These are phyloP conservation scores for Bruguiera hainesii DNA, from an alignment of 441 rosid genomes.

Conservation along the genomic window DNA sequence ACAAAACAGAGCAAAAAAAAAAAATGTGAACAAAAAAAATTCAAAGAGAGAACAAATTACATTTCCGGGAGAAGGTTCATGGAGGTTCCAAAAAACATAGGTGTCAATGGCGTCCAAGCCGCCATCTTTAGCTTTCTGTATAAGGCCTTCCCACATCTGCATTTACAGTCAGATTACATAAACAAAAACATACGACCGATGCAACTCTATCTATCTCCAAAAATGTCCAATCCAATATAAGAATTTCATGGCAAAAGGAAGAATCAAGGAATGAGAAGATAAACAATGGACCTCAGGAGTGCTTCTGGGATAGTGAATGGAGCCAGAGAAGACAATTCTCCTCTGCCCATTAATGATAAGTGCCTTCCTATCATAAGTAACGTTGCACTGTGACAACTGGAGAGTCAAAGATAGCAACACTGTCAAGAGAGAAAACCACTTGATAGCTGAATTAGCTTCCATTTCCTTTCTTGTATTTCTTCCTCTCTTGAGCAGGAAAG, in stretches of 20 bases:
- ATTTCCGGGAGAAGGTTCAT: constrained; percentile 89
- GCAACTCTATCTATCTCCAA: no score
- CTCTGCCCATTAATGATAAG: constrained; percentile 73
- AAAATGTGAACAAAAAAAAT: not conserved
- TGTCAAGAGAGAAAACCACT: constrained; percentile 32
- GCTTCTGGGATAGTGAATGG: constrained; percentile 97
- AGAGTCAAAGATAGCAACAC: constrained; percentile 30
- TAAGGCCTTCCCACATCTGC: constrained; percentile 94
- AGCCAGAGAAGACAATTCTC: constrained; percentile 84
- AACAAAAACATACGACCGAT: not conserved
- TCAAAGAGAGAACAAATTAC: constrained; percentile 32
- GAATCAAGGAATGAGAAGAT: constrained; percentile 6
- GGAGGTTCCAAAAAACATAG: constrained; percentile 90
- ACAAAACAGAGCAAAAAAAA: not conserved
- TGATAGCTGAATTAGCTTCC: constrained; percentile 47
- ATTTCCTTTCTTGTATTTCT: constrained; percentile 15
- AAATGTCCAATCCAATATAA: no score
- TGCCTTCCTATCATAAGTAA: constrained; percentile 74
- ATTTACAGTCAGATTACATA: constrained; percentile 2
- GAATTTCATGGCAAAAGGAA: not conserved
- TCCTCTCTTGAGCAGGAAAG: not conserved
- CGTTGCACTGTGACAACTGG: constrained; percentile 43
- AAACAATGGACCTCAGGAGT: constrained; percentile 54
- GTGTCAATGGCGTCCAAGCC: constrained; percentile 90
- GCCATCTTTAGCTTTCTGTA: constrained; percentile 87